Evolutionary conservation across 2,329 filamentous ascomycete genomes (phyloP).

Genomic region (Pezicula radicicola): DNA sequence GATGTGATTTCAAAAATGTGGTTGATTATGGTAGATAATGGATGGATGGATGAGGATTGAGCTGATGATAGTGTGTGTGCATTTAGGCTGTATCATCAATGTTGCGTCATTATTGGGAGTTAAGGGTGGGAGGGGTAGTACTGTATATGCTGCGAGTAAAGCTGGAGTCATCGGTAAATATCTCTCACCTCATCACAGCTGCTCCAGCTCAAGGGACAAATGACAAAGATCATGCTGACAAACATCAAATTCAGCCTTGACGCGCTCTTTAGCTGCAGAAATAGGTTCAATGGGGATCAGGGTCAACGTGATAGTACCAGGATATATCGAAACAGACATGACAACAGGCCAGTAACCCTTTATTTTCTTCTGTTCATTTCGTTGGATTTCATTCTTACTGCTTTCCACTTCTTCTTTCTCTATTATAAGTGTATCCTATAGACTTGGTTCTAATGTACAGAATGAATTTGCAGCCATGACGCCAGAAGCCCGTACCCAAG

Average conservation of each 20-base stretch:
- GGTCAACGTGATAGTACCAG: conserved; percentile 78
- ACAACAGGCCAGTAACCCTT: conserved; percentile 53
- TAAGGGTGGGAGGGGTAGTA: conserved; percentile 66
- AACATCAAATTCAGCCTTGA: conserved; percentile 50
- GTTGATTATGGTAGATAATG: too few relatives aligned
- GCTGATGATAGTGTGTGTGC: background rate
- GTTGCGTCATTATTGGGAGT: conserved; percentile 72
- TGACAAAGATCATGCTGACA: conserved; percentile 4
- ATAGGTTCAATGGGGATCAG: conserved; percentile 60
- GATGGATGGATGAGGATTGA: too few relatives aligned
- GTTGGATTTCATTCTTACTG: background rate
- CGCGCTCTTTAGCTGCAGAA: conserved; percentile 63
- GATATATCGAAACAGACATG: conserved; percentile 82
- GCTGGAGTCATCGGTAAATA: conserved; percentile 68
- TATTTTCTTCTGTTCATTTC: background rate
- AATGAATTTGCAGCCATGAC: conserved; percentile 38
- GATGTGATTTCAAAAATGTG: too few relatives aligned
- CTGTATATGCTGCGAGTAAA: conserved; percentile 76
- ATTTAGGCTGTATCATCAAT: conserved; percentile 71
- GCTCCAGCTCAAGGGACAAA: background rate
- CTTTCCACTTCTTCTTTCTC: conserved; percentile 1
- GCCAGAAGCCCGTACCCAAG: conserved; percentile 26
- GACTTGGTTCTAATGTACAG: conserved; percentile 29
- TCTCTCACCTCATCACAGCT: background rate
- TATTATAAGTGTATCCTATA: conserved; percentile 17